Evolutionary conservation across 129 eudicot genomes (phyloP).

Genomic region (Cynara cardunculus): DNA sequence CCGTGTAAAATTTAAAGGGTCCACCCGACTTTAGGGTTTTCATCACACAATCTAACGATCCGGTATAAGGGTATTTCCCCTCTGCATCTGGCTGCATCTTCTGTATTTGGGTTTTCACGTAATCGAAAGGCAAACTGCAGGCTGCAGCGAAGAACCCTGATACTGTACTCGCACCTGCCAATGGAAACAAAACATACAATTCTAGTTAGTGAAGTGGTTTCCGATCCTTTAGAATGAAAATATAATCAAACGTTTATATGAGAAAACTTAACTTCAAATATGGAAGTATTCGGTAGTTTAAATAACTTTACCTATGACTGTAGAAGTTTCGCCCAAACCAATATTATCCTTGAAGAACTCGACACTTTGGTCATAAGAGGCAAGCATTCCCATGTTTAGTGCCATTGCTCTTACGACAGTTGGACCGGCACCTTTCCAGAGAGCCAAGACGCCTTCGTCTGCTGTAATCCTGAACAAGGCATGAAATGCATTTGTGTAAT

Average conservation of each 20-base stretch:
- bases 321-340: conserved; percentile 20
- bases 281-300: no score
- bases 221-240: neutral
- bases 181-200: neutral
- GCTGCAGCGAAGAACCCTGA: conserved; percentile 47
- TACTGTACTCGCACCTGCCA: conserved; percentile 41
- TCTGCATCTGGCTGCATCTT: conserved; percentile 46
- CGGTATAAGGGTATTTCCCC: conserved; percentile 40
- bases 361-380: conserved; percentile 32
- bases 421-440: conserved; percentile 40
- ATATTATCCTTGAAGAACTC: conserved; percentile 22
- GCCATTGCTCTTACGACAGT: conserved; percentile 38
- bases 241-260: neutral
- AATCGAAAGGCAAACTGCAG: conserved; percentile 49
- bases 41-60: conserved; percentile 40
- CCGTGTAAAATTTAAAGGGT: conserved; percentile 40
- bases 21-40: conserved; percentile 34
- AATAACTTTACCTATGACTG: conserved; percentile 29
- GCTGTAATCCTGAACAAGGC: conserved; percentile 22
- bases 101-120: conserved; percentile 45
- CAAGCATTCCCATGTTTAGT: conserved; percentile 42
- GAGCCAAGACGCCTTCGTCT: conserved; percentile 32
- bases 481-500: conserved; percentile 33
- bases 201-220: neutral
- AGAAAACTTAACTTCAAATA: neutral